phyloP scores from a whole-genome alignment of 2,329 filamentous ascomycete genomes.

The Diaporthe sp. region DNA sequence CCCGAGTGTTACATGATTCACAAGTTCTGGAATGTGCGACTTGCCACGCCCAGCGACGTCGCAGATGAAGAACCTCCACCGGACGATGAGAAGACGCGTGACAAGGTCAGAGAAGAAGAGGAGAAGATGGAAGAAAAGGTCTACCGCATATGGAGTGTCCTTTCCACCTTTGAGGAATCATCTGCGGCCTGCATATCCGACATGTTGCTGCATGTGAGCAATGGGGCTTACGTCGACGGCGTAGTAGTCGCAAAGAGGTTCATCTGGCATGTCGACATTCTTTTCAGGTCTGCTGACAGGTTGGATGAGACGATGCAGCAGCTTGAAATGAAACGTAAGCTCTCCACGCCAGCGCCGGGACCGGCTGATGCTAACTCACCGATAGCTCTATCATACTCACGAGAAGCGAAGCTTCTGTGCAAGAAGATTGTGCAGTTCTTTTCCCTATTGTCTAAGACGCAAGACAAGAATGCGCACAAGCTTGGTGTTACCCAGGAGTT shows the following conservation, averaged over 20 bases:
- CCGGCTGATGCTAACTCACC: slow-evolving; percentile 42
- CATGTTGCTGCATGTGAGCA: slow-evolving; percentile 98
- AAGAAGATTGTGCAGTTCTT: slow-evolving; percentile 99
- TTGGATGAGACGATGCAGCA: slow-evolving; percentile 80
- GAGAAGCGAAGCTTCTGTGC: slow-evolving; percentile 98
- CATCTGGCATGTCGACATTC: slow-evolving; percentile 93
- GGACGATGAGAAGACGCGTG: slow-evolving; percentile 73
- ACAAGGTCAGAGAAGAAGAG: slow-evolving; percentile 84
- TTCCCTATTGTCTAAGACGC: slow-evolving; percentile 91
- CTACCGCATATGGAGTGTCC: slow-evolving; percentile 96
- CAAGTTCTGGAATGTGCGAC: slow-evolving; percentile 98
- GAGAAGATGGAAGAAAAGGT: slow-evolving; percentile 98
- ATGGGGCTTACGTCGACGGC: slow-evolving; percentile 94
- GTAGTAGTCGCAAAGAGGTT: slow-evolving; percentile 96
- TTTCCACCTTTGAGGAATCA: slow-evolving; percentile 97
- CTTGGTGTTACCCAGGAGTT: slow-evolving; percentile 97
- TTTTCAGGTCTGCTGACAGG: slow-evolving; percentile 89
- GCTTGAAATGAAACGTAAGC: slow-evolving; percentile 80
- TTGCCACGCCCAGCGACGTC: slow-evolving; percentile 72
- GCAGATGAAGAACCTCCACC: slow-evolving; percentile 55
- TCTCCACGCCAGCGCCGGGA: not conserved
- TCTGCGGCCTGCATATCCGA: slow-evolving; percentile 98
- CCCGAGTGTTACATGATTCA: slow-evolving; percentile 99
- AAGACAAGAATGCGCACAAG: slow-evolving; percentile 89
- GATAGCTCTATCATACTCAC: slow-evolving; percentile 86